Evolutionary conservation across 179 eudicot species (phyloP).

Genomic region (Silene coronaria): DNA sequence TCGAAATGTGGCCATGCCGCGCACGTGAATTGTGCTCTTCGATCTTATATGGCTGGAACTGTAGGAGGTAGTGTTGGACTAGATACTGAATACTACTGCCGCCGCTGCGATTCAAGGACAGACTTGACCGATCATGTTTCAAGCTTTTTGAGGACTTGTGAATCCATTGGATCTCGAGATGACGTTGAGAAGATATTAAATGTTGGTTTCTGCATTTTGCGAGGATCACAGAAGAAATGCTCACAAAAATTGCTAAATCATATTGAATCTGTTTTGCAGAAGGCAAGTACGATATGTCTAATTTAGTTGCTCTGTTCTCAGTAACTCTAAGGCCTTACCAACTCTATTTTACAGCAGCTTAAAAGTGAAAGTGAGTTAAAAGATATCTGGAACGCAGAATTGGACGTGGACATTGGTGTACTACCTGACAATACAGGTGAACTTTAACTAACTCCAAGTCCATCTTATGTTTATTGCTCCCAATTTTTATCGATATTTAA

Average conservation of each 20-base stretch:
- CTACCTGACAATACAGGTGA: constrained; percentile 34
- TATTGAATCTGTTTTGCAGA: constrained; percentile 44
- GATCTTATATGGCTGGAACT: constrained; percentile 88
- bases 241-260: constrained; percentile 47
- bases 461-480: background rate
- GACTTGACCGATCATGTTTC: constrained; percentile 60
- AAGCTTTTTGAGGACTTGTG: constrained; percentile 47
- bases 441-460: background rate
- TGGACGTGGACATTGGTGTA: constrained; percentile 30
- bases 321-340: constrained; percentile 15
- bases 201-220: constrained; percentile 48
- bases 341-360: constrained; percentile 33
- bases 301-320: background rate
- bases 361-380: constrained; percentile 30
- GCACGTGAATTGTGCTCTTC: constrained; percentile 69
- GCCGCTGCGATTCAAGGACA: constrained; percentile 79
- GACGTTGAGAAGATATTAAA: constrained; percentile 48
- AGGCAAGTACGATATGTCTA: constrained; percentile 43
- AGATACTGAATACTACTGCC: constrained; percentile 84
- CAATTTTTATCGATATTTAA: background rate
- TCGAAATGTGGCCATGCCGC: constrained; percentile 72
- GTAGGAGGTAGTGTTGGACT: constrained; percentile 82
- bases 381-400: constrained; percentile 44
- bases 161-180: constrained; percentile 42
- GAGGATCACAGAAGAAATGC: constrained; percentile 51